Evolutionary conservation across 805 yeast species (phyloP).

Genomic region (Saccharomycopsis synnaedendra): DNA sequence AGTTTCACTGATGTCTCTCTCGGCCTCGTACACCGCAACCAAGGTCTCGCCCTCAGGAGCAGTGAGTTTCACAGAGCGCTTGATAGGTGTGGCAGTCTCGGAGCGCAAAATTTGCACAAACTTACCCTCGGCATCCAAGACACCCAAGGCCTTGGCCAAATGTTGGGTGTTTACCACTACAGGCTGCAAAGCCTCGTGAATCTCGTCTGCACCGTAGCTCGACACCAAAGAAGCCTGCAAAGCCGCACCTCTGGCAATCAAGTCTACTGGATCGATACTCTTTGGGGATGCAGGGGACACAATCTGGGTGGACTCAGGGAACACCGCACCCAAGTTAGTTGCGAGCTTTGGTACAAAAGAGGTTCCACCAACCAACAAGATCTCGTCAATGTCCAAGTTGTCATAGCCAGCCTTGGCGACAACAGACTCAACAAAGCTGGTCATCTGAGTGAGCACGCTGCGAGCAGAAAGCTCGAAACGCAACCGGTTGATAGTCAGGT

Average conservation of each 20-base stretch:
- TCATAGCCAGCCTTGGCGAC: slow-evolving; percentile 80
- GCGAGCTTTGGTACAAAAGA: slow-evolving; percentile 90
- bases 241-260: slow-evolving; percentile 90
- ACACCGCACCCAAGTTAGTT: slow-evolving; percentile 53
- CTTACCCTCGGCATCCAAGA: slow-evolving; percentile 59
- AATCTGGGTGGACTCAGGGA: slow-evolving; percentile 63
- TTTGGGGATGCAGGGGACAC: slow-evolving; percentile 67
- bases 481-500: slow-evolving; percentile 85
- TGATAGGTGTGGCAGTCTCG: slow-evolving; percentile 87
- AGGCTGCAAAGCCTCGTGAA: slow-evolving; percentile 70
- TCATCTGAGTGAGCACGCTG: slow-evolving; percentile 63
- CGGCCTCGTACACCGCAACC: slow-evolving; percentile 75
- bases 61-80: slow-evolving; percentile 58
- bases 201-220: slow-evolving; percentile 73
- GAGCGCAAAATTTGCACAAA: slow-evolving; percentile 65
- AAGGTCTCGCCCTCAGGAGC: slow-evolving; percentile 51
- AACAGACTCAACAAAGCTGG: slow-evolving; percentile 60
- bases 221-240: slow-evolving; percentile 86
- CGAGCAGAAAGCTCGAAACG: slow-evolving; percentile 84
- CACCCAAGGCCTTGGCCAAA: slow-evolving; percentile 72
- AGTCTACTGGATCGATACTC: slow-evolving; percentile 80
- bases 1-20: slow-evolving; percentile 72
- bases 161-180: slow-evolving; percentile 85
- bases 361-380: slow-evolving; percentile 86
- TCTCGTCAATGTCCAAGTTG: slow-evolving; percentile 79